Percentiles rank a stretch among this genome's conserved stretches.
Evolutionary conservation across 1,284 basidiomycete species (phyloP).

Genomic region (Mycena citricolor): DNA sequence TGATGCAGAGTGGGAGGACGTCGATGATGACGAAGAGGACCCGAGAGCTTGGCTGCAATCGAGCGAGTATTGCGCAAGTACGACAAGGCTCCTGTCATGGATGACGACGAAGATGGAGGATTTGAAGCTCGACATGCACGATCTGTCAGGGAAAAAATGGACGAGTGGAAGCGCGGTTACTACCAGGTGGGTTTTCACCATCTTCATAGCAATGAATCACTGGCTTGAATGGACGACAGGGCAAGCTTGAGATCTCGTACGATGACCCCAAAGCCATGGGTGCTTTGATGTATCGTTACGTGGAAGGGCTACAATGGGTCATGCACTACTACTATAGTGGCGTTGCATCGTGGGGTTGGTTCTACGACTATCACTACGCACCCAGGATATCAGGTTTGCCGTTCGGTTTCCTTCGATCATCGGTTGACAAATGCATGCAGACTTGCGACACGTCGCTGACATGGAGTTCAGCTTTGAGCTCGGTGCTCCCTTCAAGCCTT

Average conservation of each 20-base stretch:
- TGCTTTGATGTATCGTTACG: constrained; percentile 76
- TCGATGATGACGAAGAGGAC: constrained; percentile 50
- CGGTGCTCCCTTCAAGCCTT: constrained; percentile 90
- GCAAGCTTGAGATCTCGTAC: constrained; percentile 81
- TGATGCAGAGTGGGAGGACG: constrained; percentile 46
- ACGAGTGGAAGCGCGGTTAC: constrained; percentile 89
- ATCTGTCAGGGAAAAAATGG: constrained; percentile 81
- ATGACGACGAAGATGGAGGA: constrained; percentile 67
- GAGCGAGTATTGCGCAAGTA: constrained; percentile 88
- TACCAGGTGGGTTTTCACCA: constrained; percentile 65
- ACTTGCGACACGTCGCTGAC: constrained; percentile 74
- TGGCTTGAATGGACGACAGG: constrained; percentile 39
- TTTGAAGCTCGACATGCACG: constrained; percentile 78
- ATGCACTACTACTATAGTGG: constrained; percentile 99
- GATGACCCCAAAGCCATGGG: constrained; percentile 67
- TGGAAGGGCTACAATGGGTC: constrained; percentile 98
- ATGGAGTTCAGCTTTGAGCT: constrained; percentile 87
- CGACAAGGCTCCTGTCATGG: constrained; percentile 74
- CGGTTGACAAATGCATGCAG: constrained; percentile 38
- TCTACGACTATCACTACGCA: constrained; percentile 97
- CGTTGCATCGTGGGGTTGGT: constrained; percentile 98
- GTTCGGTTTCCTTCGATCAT: constrained; percentile 2
- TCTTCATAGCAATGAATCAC: neutral
- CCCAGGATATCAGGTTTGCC: constrained; percentile 85
- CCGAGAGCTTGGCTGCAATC: constrained; percentile 69